Conservation (phyloP, 192 early-diverging fungal genomes). For the Backusella morwellensis region DNA sequence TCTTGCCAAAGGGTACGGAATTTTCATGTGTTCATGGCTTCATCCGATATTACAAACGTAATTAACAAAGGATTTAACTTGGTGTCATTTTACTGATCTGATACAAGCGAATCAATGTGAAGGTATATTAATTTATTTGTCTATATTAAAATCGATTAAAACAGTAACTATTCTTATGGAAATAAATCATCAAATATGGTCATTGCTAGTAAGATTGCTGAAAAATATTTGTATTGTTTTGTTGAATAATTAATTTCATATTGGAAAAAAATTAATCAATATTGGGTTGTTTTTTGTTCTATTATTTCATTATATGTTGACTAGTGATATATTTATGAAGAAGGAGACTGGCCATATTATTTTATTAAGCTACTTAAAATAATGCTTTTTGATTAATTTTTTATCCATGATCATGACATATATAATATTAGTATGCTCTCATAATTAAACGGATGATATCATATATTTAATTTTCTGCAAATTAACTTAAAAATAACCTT, state of each 20-base stretch:
- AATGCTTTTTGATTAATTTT: not conserved
- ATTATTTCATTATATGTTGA: not conserved
- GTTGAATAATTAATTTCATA: not conserved
- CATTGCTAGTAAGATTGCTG: not conserved
- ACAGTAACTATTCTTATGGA: not conserved
- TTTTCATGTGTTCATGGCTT: not conserved
- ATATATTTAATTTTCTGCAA: not conserved
- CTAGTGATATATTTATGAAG: not conserved
- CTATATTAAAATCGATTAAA: too few species aligned
- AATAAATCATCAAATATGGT: not conserved
- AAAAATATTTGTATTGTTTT: not conserved
- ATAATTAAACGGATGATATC: not conserved
- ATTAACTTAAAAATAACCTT: not conserved
- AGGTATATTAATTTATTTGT: too few species aligned
- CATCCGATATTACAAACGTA: not conserved
- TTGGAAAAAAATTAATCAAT: not conserved
- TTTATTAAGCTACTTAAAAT: not conserved
- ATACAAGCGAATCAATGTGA: too few species aligned
- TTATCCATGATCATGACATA: not conserved
- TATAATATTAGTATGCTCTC: not conserved
- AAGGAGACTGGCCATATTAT: not conserved
- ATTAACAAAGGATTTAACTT: too few species aligned
- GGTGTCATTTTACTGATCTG: too few species aligned
- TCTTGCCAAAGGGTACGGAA: not conserved
- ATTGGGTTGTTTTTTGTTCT: not conserved